Conservation (phyloP, 148 eudicot species). For the Vaccinium vitisidaea region DNA sequence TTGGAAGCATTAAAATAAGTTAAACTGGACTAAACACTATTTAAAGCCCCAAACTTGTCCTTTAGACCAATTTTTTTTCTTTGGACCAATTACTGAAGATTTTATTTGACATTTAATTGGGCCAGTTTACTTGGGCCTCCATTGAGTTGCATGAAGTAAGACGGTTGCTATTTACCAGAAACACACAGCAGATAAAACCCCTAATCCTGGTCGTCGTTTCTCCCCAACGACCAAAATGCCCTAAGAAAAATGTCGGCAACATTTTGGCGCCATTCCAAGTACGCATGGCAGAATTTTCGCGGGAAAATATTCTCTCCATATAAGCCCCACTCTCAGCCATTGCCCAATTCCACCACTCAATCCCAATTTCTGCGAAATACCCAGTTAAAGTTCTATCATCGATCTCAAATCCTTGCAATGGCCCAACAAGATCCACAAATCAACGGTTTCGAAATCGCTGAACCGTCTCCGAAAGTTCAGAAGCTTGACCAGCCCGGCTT, state of each 20-base stretch:
- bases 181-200: neutral
- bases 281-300: neutral
- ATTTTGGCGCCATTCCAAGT: constrained; percentile 36
- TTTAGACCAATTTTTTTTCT: no score
- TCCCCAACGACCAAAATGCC: constrained; percentile 7
- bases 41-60: no score
- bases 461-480: constrained; percentile 51
- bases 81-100: no score
- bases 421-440: constrained; percentile 24
- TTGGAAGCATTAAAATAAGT: no score
- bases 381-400: no score
- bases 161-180: neutral
- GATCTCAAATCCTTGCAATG: constrained; percentile 29
- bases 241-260: constrained; percentile 41
- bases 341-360: neutral
- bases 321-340: neutral
- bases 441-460: constrained; percentile 35
- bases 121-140: neutral
- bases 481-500: constrained; percentile 43
- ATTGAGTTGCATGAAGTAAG: neutral
- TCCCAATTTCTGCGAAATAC: constrained; percentile 4
- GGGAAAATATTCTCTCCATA: neutral
- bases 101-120: neutral
- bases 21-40: no score
- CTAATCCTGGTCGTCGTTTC: neutral